Conservation (phyloP, 73 alveolate genomes). For the Tetrahymena elliotti region DNA sequence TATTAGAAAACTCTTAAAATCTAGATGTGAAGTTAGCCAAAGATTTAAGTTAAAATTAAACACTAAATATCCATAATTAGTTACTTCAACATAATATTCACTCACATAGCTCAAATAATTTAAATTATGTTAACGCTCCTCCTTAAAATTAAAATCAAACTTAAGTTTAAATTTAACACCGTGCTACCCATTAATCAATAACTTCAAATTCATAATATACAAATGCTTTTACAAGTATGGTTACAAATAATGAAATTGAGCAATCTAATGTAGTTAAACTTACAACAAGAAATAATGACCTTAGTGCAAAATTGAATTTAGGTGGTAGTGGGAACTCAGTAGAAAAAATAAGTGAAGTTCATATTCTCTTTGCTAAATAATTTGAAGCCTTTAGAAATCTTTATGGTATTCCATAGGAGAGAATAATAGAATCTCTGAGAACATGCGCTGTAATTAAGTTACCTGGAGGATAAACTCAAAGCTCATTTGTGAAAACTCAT, state of each 20-base stretch:
- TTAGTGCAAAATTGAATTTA: background rate
- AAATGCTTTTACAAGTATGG: background rate
- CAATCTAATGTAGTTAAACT: background rate
- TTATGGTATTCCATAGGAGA: slow-evolving; percentile 3
- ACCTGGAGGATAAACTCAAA: slow-evolving; percentile 27
- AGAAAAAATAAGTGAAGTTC: background rate
- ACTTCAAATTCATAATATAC: background rate
- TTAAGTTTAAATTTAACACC: background rate
- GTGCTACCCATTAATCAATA: background rate
- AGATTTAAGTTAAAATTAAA: background rate
- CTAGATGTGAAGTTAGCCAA: background rate
- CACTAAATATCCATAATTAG: background rate
- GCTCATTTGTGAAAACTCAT: slow-evolving; percentile 10
- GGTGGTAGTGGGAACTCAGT: background rate
- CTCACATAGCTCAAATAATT: background rate
- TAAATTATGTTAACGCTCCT: background rate
- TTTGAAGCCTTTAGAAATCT: slow-evolving; percentile 29
- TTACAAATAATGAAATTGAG: background rate
- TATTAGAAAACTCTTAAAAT: background rate
- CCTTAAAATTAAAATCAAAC: background rate
- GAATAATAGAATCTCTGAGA: slow-evolving; percentile 20
- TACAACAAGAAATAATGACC: background rate
- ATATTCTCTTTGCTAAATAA: slow-evolving; percentile 18
- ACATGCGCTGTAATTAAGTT: slow-evolving; percentile 5
- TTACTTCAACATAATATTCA: background rate